Base-by-base conservation (phyloP, 1,284 basidiomycete species). In the Trametes pubescens region DNA sequence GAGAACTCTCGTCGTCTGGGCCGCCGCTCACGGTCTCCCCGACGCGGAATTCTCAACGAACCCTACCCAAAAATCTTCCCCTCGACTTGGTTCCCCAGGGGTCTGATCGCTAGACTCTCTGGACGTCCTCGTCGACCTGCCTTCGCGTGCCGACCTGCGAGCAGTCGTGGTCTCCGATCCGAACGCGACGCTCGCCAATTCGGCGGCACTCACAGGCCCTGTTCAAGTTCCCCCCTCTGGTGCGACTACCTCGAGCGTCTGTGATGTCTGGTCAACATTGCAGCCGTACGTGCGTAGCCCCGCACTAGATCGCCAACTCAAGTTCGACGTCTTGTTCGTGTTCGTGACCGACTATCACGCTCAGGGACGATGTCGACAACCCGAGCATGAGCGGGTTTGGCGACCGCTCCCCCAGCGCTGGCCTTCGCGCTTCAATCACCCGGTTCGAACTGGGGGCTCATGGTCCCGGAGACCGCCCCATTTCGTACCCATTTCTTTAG, bases 301-400 rank as follows among this genome's bases (percentile, higher is more conserved):
- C 8, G 26, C 37, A n/a, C 56, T 51, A 37, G 24, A 18, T 55
- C 56, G 56, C 46, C 56, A 51, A 38, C 35, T n/a, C 47, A 58
- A 26, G 56, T 21, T n/a, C 47, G 47, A 51, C 35, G 37, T 49
- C 47, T 47, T 47, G 26, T 14, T 24, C 24, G 16, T 32, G 32
- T 26, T 24, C 22, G 46, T 22, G 54, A 22, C 29, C n/a, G 54
- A 56, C 21, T 29, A 5, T 24, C 32, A 21, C 43, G 43, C 21
- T 2, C 38, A 16, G 21, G 16, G 34, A 9, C 44, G 55, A 26
- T 34, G 24, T 35, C 56, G 56, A 49, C 47, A 18, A 3, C 56
- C 37, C 29, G 47, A 58, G 47, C 56, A 58, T 35, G 35, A 58
- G 56, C 56, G 56, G 47, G 29, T 21, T 49, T 51, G 56, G 56